These are phyloP conservation scores for Hordeum marinum DNA, from an alignment of 176 grass and related monocot genomes.

Conservation along the genomic window DNA sequence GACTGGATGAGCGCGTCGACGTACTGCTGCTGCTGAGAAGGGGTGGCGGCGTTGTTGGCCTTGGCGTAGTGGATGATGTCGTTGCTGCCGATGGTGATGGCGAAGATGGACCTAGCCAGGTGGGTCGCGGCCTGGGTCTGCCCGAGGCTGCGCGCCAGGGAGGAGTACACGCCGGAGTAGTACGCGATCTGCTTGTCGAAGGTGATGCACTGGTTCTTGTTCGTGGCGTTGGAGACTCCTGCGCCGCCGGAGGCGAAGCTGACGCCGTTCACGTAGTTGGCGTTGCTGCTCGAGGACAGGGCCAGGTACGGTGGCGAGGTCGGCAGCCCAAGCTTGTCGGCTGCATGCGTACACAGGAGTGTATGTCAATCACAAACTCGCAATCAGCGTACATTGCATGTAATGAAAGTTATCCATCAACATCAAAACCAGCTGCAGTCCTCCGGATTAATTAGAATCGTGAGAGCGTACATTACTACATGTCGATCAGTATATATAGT, in stretches of 20 bases:
- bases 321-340: constrained; percentile 49
- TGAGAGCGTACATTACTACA: not conserved
- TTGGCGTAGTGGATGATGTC: constrained; percentile 74
- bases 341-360: constrained; percentile 7
- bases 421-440: not conserved
- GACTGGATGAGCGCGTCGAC: constrained; percentile 42
- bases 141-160: constrained; percentile 56
- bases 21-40: constrained; percentile 32
- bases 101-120: constrained; percentile 72
- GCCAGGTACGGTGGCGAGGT: constrained; percentile 62
- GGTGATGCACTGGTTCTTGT: constrained; percentile 55
- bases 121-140: constrained; percentile 29
- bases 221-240: constrained; percentile 59
- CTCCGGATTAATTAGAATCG: not conserved
- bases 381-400: not conserved
- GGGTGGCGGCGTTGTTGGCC: constrained; percentile 6
- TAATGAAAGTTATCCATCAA: not conserved
- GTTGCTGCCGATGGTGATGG: constrained; percentile 84
- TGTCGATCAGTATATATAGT: not conserved
- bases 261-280: constrained; percentile 54
- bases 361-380: not conserved
- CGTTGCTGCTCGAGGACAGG: constrained; percentile 40
- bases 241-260: constrained; percentile 86
- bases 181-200: constrained; percentile 75
- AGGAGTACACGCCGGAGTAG: constrained; percentile 43